phyloP scores from a whole-genome alignment of 2,329 filamentous ascomycete genomes.

The Sporothrix schenckii region DNA sequence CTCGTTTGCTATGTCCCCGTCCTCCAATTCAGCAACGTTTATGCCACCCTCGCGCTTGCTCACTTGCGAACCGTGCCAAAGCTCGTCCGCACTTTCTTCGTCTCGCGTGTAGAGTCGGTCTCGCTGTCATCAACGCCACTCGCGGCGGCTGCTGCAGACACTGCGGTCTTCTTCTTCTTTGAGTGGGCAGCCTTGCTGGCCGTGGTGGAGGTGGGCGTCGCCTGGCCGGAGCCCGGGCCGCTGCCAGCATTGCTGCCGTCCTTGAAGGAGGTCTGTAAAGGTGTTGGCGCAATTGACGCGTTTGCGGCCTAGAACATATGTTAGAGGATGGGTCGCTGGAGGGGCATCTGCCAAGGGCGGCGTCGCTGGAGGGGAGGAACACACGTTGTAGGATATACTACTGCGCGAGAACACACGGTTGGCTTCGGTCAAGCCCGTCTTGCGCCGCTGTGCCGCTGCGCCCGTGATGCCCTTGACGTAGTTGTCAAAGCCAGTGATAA shows the following conservation, averaged over 20 bases:
- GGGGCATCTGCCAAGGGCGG: neutral
- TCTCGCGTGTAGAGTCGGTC: slow-evolving; percentile 55
- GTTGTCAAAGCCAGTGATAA: slow-evolving; percentile 96
- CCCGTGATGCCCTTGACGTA: slow-evolving; percentile 87
- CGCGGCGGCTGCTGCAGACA: slow-evolving; percentile 36
- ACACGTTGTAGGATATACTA: slow-evolving; percentile 62
- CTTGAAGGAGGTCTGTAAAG: slow-evolving; percentile 58
- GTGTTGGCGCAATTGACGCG: slow-evolving; percentile 57
- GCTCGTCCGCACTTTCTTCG: slow-evolving; percentile 61
- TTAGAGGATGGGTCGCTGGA: neutral
- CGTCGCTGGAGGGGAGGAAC: slow-evolving; percentile 20
- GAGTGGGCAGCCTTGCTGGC: slow-evolving; percentile 53
- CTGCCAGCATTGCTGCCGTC: slow-evolving; percentile 40
- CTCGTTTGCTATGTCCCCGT: neutral
- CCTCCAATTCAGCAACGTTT: too few species aligned
- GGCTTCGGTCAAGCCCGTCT: slow-evolving; percentile 66
- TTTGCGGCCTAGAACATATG: slow-evolving; percentile 38
- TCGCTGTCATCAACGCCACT: slow-evolving; percentile 57
- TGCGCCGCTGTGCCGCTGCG: slow-evolving; percentile 64
- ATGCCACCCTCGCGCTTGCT: neutral
- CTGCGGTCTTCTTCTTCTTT: slow-evolving; percentile 54
- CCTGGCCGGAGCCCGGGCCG: slow-evolving; percentile 50
- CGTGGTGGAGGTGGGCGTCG: slow-evolving; percentile 59
- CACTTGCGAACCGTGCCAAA: slow-evolving; percentile 59
- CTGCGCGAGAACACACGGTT: slow-evolving; percentile 74